phyloP scores from a whole-genome alignment of 2,329 filamentous ascomycete genomes.

The Aspergillus aculeatinus region DNA sequence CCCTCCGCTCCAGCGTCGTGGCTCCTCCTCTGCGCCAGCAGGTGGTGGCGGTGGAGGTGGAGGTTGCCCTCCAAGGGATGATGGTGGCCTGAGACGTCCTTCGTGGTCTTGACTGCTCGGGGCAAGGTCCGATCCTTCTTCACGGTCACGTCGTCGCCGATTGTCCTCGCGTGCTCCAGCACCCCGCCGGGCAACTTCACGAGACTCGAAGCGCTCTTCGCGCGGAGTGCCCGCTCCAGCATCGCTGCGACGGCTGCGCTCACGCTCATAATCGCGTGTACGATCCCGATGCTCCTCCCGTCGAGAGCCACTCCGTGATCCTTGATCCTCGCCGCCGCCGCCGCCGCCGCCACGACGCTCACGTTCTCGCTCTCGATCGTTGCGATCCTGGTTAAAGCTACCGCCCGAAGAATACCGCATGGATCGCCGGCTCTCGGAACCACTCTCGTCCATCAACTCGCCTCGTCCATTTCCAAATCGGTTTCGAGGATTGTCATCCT shows the following conservation, averaged over 20 bases:
- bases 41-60: constrained; percentile 33
- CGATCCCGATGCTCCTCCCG: constrained; percentile 41
- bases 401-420: constrained; percentile 29
- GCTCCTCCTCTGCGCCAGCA: constrained; percentile 29
- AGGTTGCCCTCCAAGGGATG: constrained; percentile 31
- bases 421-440: constrained; percentile 33
- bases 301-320: constrained; percentile 27
- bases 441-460: constrained; percentile 38
- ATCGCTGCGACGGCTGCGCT: constrained; percentile 37
- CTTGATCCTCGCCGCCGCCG: constrained; percentile 31
- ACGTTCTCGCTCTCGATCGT: constrained; percentile 32
- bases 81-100: constrained; percentile 36
- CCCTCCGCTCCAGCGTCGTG: constrained; percentile 33
- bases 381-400: constrained; percentile 7
- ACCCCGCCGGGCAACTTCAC: constrained; percentile 34
- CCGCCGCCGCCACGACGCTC: constrained; percentile 24
- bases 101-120: constrained; percentile 30
- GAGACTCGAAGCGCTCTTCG: constrained; percentile 28
- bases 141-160: constrained; percentile 38
- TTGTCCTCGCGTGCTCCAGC: constrained; percentile 35
- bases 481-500: constrained; percentile 29
- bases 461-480: constrained; percentile 31
- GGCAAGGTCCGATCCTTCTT: constrained; percentile 27
- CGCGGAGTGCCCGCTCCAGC: constrained; percentile 22
- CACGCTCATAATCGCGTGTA: constrained; percentile 32